These are phyloP conservation scores for Ceratocystis papillata DNA, from an alignment of 2,329 filamentous ascomycete species.

Conservation along the genomic window DNA sequence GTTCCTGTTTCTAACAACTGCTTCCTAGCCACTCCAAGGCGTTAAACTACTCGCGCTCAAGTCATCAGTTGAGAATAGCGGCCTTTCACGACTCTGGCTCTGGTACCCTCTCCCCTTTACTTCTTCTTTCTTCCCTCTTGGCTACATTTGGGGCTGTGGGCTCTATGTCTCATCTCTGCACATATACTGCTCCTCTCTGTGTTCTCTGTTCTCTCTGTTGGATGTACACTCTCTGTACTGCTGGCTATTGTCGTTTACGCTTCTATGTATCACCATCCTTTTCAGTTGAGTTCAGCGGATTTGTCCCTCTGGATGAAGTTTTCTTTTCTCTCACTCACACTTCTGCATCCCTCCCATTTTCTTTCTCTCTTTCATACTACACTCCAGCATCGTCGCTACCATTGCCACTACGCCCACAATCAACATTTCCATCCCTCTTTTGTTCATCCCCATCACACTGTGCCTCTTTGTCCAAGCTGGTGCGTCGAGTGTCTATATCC, in stretches of 20 bases:
- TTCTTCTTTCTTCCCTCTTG: conserved; percentile 11
- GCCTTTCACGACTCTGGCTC: conserved; percentile 5
- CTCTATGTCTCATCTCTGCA: conserved; percentile 18
- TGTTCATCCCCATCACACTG: neutral
- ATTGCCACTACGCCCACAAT: neutral
- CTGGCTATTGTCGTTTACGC: conserved; percentile 13
- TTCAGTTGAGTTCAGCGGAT: conserved; percentile 3
- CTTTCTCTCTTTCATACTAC: conserved; percentile 13
- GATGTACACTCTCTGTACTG: conserved; percentile 20
- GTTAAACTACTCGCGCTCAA: conserved; percentile 19
- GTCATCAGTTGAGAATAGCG: conserved; percentile 2
- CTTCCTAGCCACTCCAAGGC: conserved; percentile 23
- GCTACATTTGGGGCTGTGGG: conserved; percentile 11
- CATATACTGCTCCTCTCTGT: conserved; percentile 11
- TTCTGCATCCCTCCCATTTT: conserved; percentile 11
- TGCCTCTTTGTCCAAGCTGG: neutral
- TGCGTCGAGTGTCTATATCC: neutral
- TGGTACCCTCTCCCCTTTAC: conserved; percentile 12
- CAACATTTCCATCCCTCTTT: neutral
- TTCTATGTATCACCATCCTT: conserved; percentile 16
- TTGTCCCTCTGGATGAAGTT: conserved; percentile 1
- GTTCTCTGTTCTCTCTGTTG: conserved; percentile 12
- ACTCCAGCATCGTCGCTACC: neutral
- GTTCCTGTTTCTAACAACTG: neutral
- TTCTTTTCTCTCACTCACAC: conserved; percentile 9